Base-by-base conservation (phyloP, 352 stramenopile genomes). In the Elongisporangium prolatum region DNA sequence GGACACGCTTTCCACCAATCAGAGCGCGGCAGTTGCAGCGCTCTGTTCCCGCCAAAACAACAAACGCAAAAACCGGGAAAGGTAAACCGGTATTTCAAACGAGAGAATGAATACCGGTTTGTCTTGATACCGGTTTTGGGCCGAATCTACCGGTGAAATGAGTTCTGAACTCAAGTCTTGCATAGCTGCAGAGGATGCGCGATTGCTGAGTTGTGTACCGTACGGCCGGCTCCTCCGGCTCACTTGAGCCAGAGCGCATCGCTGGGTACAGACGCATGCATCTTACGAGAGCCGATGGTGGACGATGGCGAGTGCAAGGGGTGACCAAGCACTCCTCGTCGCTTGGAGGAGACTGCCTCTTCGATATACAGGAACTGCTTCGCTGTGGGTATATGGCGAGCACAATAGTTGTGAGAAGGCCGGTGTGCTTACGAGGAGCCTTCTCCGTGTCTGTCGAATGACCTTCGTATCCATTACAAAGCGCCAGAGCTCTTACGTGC, bases 1-100 rank as follows among this genome's bases (percentile, higher is more conserved):
- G 56, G 17, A 21, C 25, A 55, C 28, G 22, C 8, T 56, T 66
- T 74, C 64, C 64, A 51, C 68, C 71, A 76, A 77, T 80, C 56
- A 68, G 48, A 56, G 56, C 54, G 37, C 61, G 37, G 3, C 21
- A 67, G 52, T 71, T 58, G 61, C 64, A 63, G 9, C 34, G 54
- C 69, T 67, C 60, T 61, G 44, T 56, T 72, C 61, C 65, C 68
- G 64, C 64, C 64, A 68, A 72, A 75, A 75, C 63, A 34, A 34
- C 7, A 3, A 7, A 52, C 21, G 24, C 51, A 59, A 55, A 20
- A 24, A 24, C 20, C 47, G 16, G 4, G 11, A 44, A 44, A 11
- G 1, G 4, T 7, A 17, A 3, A 40, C 28, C 28, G 28, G 28
- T 40, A 34, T 34, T 34, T 7, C 4, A 8, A 34, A 34, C 24